Conservation (phyloP, 116 monocot species). For the Dioscorea cayenensis region DNA sequence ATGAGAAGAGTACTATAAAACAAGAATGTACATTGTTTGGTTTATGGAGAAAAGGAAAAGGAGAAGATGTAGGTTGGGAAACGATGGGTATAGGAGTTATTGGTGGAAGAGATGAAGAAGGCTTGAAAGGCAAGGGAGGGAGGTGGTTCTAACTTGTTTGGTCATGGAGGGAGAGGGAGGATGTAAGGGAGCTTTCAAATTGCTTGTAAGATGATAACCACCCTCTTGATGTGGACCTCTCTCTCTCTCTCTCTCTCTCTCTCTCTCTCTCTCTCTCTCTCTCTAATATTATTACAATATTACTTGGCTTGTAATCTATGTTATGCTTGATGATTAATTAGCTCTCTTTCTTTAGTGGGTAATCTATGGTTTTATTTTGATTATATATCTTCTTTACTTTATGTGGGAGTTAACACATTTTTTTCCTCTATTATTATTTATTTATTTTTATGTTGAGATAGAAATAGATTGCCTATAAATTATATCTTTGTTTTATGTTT, state of each 20-base stretch:
- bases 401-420: too few species aligned
- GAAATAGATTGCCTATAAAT: too few species aligned
- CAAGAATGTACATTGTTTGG: background rate
- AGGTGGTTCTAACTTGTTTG: background rate
- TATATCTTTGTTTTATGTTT: too few species aligned
- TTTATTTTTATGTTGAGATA: too few species aligned
- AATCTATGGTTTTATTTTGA: too few species aligned
- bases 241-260: background rate
- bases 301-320: conserved; percentile 1
- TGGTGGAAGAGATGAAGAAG: too few species aligned
- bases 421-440: too few species aligned
- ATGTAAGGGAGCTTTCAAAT: background rate
- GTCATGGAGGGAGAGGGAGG: background rate
- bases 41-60: background rate
- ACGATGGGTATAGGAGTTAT: too few species aligned
- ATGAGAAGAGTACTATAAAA: background rate
- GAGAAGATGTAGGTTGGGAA: too few species aligned
- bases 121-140: background rate
- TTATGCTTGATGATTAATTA: background rate
- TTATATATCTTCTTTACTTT: too few species aligned
- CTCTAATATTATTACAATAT: background rate
- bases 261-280: background rate
- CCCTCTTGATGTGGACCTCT: background rate
- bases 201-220: background rate
- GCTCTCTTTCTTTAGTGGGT: too few species aligned